phyloP scores from a whole-genome alignment of 352 stramenopile species.

The Phytophthora constricta region DNA sequence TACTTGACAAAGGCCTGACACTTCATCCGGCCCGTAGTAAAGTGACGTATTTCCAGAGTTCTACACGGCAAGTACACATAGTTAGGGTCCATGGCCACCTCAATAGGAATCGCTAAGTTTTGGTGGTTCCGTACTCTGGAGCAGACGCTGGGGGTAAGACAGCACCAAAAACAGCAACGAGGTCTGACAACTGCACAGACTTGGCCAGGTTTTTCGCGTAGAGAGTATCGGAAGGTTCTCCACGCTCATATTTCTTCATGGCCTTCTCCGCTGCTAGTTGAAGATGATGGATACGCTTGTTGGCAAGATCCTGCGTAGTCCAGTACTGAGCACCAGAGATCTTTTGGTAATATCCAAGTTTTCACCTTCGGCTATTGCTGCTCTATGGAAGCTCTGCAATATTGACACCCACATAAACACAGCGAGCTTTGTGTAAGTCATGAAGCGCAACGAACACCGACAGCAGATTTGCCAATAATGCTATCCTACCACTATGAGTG shows the following conservation, averaged over 20 bases:
- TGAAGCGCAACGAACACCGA: not conserved
- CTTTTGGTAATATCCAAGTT: not conserved
- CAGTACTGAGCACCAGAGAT: constrained; percentile 18
- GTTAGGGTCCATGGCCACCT: too few species aligned
- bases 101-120: too few species aligned
- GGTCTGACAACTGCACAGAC: constrained; percentile 48
- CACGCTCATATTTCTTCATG: constrained; percentile 75
- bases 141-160: constrained; percentile 36
- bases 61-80: constrained; percentile 39
- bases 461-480: too few species aligned
- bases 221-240: constrained; percentile 57
- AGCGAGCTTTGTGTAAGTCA: too few species aligned
- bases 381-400: constrained; percentile 36
- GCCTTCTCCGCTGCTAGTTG: constrained; percentile 51
- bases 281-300: constrained; percentile 26
- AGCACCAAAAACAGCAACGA: constrained; percentile 58
- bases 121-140: constrained; percentile 45
- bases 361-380: constrained; percentile 1
- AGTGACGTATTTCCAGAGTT: constrained; percentile 63
- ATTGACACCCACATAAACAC: not conserved
- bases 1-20: constrained; percentile 88
- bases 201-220: constrained; percentile 88
- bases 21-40: constrained; percentile 85
- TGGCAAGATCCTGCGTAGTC: constrained; percentile 33
- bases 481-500: constrained; percentile 59